Percentiles rank a stretch among this genome's conserved stretches.
These are phyloP conservation scores for Silene latifolia DNA, from an alignment of 148 eudicot genomes.

Conservation along the genomic window DNA sequence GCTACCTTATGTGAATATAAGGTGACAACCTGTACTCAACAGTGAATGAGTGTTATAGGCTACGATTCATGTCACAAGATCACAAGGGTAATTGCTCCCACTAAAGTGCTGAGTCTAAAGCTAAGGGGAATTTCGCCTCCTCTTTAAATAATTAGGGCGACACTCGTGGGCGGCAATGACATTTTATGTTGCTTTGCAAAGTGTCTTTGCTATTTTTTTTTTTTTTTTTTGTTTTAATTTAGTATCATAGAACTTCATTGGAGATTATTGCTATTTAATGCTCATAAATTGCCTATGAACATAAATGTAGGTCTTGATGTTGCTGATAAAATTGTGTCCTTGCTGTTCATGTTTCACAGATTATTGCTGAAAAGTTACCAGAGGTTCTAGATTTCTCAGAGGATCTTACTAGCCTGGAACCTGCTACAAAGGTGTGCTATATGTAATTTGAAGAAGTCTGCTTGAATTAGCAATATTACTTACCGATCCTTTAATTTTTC, in stretches of 20 bases:
- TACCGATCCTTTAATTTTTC: conserved; percentile 20
- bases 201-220: not conserved
- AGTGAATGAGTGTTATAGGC: too few species aligned
- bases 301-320: not conserved
- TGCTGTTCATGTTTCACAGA: conserved; percentile 33
- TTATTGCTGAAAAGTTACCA: conserved; percentile 72
- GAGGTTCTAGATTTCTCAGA: conserved; percentile 79
- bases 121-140: too few species aligned
- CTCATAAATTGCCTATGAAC: conserved; percentile 11
- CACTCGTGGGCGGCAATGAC: too few species aligned
- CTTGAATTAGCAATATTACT: conserved; percentile 11
- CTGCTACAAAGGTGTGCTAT: conserved; percentile 69
- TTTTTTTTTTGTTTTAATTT: too few species aligned
- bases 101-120: too few species aligned
- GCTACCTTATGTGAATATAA: too few species aligned
- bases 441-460: not conserved
- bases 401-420: conserved; percentile 75
- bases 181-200: not conserved
- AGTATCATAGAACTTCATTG: not conserved
- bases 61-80: too few species aligned
- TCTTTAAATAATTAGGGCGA: too few species aligned
- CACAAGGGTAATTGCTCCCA: too few species aligned
- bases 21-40: too few species aligned
- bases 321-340: not conserved
- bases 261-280: not conserved